A percentile compares a stretch with the other conserved stretches of the same genome.
These are phyloP conservation scores for Starmerella kuoi DNA, from an alignment of 805 yeast genomes.

Conservation along the genomic window DNA sequence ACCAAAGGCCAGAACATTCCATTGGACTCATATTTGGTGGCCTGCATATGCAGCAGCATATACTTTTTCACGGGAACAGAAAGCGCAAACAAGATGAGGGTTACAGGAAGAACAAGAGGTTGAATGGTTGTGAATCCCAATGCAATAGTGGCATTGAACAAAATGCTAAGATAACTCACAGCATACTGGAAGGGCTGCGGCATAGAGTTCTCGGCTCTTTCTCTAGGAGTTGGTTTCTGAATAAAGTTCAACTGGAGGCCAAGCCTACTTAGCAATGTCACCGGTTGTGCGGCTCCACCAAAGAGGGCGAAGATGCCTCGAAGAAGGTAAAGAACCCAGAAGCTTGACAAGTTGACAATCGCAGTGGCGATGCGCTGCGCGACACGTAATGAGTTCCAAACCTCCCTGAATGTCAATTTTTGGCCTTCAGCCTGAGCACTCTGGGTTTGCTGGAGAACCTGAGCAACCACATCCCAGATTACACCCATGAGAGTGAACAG, in stretches of 20 bases:
- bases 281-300: conserved; percentile 26
- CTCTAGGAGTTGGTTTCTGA: conserved; percentile 26
- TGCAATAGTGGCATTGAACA: conserved; percentile 30
- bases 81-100: conserved; percentile 25
- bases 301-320: conserved; percentile 27
- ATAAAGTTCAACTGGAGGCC: conserved; percentile 5
- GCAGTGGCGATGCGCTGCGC: conserved; percentile 29
- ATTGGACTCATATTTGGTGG: conserved; percentile 31
- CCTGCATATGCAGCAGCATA: conserved; percentile 28
- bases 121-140: conserved; percentile 31
- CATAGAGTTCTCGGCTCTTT: conserved; percentile 24
- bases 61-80: conserved; percentile 30
- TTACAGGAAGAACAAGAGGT: conserved; percentile 29
- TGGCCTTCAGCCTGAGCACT: conserved; percentile 7
- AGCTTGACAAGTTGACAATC: conserved; percentile 30
- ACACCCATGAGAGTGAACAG: conserved; percentile 32
- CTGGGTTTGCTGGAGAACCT: conserved; percentile 22
- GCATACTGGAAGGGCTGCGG: conserved; percentile 31
- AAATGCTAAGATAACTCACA: conserved; percentile 25
- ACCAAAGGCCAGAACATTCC: conserved; percentile 31
- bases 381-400: conserved; percentile 24
- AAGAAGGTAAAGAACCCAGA: conserved; percentile 33
- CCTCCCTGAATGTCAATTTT: conserved; percentile 21
- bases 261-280: conserved; percentile 23
- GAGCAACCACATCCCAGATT: conserved; percentile 29